phyloP scores from a whole-genome alignment of 2,329 filamentous ascomycete genomes.

The Lasiodiplodia hormozganensis region DNA sequence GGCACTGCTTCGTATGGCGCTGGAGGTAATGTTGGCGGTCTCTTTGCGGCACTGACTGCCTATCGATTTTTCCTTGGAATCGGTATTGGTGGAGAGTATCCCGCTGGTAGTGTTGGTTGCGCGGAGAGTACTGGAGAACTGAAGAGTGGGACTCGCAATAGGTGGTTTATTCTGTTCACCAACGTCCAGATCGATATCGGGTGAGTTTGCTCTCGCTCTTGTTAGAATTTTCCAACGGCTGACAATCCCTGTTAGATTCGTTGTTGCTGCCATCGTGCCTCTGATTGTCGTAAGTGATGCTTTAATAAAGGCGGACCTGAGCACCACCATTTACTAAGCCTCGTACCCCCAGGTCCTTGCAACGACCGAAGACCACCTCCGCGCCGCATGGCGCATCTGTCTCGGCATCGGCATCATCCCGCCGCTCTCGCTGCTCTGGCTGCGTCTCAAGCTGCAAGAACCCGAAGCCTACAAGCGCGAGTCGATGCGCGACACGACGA shows the following conservation, averaged over 20 bases:
- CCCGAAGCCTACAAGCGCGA: constrained; percentile 61
- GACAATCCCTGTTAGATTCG: constrained; percentile 57
- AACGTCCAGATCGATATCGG: constrained; percentile 87
- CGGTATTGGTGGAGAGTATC: constrained; percentile 82
- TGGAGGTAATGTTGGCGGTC: constrained; percentile 69
- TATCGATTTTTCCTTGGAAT: constrained; percentile 81
- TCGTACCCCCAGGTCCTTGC: constrained; percentile 53
- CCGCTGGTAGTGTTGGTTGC: constrained; percentile 81
- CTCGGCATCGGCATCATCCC: constrained; percentile 63
- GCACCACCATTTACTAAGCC: background rate
- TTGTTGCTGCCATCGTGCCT: constrained; percentile 79
- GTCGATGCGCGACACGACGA: constrained; percentile 54
- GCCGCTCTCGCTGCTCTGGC: constrained; percentile 63
- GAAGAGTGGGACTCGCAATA: constrained; percentile 79
- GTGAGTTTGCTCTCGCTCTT: background rate
- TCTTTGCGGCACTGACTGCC: constrained; percentile 80
- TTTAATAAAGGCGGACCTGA: no score
- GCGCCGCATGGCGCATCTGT: constrained; percentile 81
- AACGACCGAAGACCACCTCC: constrained; percentile 65
- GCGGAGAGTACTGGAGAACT: constrained; percentile 86
- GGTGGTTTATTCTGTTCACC: constrained; percentile 83
- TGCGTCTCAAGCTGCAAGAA: constrained; percentile 61
- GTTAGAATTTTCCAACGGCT: background rate
- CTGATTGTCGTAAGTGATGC: constrained; percentile 61
- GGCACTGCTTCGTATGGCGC: constrained; percentile 78